Evolutionary conservation across 257 asterid genomes (phyloP).

Genomic region (Solanum verrucosum): DNA sequence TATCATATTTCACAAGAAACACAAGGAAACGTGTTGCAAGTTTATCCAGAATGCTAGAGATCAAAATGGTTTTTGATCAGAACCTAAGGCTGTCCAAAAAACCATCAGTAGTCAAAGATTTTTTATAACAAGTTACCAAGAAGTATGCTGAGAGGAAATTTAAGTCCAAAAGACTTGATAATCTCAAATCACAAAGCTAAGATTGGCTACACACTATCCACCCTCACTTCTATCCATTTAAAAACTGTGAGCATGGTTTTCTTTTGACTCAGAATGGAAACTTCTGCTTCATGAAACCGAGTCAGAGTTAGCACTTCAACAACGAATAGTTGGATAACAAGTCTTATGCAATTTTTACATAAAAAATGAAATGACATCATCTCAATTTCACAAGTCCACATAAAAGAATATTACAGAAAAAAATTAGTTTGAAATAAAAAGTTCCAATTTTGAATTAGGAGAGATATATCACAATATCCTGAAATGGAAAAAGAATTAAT

Average conservation of each 20-base stretch:
- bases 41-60: neutral
- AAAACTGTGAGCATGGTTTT: neutral
- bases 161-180: neutral
- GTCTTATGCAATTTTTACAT: neutral
- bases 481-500: neutral
- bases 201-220: neutral
- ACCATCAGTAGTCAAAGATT: neutral
- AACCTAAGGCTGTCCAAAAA: neutral
- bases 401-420: neutral
- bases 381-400: neutral
- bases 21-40: neutral
- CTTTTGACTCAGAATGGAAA: neutral
- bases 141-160: neutral
- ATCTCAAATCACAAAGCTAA: neutral
- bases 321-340: neutral
- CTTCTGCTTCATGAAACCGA: neutral
- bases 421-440: neutral
- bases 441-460: neutral
- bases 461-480: neutral
- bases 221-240: neutral
- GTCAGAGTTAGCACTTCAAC: neutral
- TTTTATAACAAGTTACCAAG: neutral
- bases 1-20: neutral
- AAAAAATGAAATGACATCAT: neutral
- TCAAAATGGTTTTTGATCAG: neutral